Base-by-base conservation (phyloP, 2,329 filamentous ascomycete genomes). In the Verticillium klebahnii region DNA sequence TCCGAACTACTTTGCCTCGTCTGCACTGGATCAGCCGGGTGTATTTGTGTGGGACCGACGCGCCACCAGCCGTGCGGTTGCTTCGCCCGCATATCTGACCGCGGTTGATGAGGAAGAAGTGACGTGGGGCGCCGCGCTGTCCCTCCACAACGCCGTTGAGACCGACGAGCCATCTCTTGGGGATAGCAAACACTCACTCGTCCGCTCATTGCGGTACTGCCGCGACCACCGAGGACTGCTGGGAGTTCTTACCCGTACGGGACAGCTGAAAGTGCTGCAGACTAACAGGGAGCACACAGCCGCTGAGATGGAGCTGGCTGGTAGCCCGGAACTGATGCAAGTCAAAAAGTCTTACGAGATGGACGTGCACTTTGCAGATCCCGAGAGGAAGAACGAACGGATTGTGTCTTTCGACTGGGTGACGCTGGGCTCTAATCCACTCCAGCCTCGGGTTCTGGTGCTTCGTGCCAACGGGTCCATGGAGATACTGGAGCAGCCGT, bases 1-100 rank as follows among this genome's bases (percentile, higher is more conserved):
- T 68, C 86, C 89, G 66, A 93, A 95, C 68, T 94, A 93, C 73
- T 94, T 95, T 75, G 88, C 91, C 1, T 93, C 91, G 1, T 92
- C 90, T 15, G 89, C 89, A 2, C 78, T 91, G 14, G 90, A 91
- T 62, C 88, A 91, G 58, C 89, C 91, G 0, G 86, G 87, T 8
- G 82, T 94, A 59, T 88, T 89, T 72, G 82, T 94, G 36, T 94
- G 91, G 91, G 91, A 94, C 70, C 85, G 89, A 31, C 87, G 91
- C 54, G 84, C 83, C n/a, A 81, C 80, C 14, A 78, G 78, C 23
- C 81, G 83, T 12, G 74, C 80, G 1, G 73, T 81, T 12, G 82
- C 83, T 9, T 86, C 84, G 12, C 74, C 79, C 14, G 74, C 77
- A 15, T 89, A 89, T 66, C 68, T 81, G 15, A 79, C 85, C 32